These are phyloP conservation scores for Mediolabrus comicus DNA, from an alignment of 108 stramenopile species.

Conservation along the genomic window DNA sequence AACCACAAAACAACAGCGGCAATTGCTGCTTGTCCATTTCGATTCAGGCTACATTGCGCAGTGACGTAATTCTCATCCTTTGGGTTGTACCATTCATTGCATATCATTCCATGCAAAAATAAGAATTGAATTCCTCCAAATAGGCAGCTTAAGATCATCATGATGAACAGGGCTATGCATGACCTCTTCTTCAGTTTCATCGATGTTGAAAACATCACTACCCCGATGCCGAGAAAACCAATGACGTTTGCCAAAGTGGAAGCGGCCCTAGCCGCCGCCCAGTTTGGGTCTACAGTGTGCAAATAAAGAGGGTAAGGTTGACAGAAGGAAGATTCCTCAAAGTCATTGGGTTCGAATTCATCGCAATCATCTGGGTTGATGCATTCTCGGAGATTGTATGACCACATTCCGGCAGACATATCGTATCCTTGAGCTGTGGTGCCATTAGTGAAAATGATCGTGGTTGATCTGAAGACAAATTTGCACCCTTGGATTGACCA, in stretches of 20 bases:
- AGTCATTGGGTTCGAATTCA: not conserved
- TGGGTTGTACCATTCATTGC: constrained; percentile 5
- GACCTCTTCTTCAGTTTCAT: constrained; percentile 29
- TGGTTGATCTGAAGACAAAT: constrained; percentile 9
- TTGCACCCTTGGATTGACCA: constrained; percentile 23
- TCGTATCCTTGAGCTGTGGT: not conserved
- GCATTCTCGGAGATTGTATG: constrained; percentile 21
- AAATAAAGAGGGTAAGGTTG: constrained; percentile 4
- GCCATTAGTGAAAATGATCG: not conserved
- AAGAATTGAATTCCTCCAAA: constrained; percentile 44
- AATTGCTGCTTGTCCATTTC: constrained; percentile 19
- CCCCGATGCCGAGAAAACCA: constrained; percentile 22
- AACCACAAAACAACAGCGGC: constrained; percentile 40
- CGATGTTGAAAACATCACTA: constrained; percentile 32
- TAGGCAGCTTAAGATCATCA: constrained; percentile 23
- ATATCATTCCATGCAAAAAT: constrained; percentile 31
- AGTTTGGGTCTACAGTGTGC: constrained; percentile 8
- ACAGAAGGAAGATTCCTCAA: constrained; percentile 14
- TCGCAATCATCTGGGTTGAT: constrained; percentile 1
- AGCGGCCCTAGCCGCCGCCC: constrained; percentile 20
- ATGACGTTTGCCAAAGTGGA: constrained; percentile 1
- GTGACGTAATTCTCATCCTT: not conserved
- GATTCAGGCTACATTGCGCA: constrained; percentile 20
- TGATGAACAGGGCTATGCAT: constrained; percentile 6
- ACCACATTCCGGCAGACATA: constrained; percentile 15